A percentile compares a stretch with the other conserved stretches of the same genome.
Evolutionary conservation across 2,329 filamentous ascomycete genomes (phyloP).

Genomic region (Monilinia fructigena): DNA sequence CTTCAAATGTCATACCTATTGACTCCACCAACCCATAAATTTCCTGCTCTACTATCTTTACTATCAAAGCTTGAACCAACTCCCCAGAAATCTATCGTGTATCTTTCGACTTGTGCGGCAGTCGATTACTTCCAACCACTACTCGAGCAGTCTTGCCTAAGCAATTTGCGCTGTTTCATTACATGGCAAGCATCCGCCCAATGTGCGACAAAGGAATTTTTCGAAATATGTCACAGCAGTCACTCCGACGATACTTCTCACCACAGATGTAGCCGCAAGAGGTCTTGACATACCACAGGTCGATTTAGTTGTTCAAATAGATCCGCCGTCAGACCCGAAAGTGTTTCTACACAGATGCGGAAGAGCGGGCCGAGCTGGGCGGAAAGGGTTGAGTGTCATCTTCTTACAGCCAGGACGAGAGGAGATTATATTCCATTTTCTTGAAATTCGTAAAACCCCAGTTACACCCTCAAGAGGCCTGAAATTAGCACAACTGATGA

Average conservation of each 20-base stretch:
- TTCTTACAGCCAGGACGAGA: constrained; percentile 83
- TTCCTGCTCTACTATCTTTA: constrained; percentile 70
- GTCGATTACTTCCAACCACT: constrained; percentile 92
- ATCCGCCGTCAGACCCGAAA: constrained; percentile 84
- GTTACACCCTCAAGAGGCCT: constrained; percentile 63
- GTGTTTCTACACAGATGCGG: constrained; percentile 94
- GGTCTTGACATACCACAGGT: constrained; percentile 91
- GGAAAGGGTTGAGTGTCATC: constrained; percentile 80
- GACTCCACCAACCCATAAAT: constrained; percentile 73
- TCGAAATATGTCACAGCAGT: constrained; percentile 72
- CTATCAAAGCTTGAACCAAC: constrained; percentile 67
- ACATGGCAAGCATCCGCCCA: constrained; percentile 88
- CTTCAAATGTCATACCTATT: constrained; percentile 87
- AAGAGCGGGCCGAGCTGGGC: constrained; percentile 82
- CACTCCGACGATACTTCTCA: constrained; percentile 77
- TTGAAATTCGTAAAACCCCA: constrained; percentile 84
- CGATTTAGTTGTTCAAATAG: constrained; percentile 86
- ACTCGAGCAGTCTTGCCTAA: constrained; percentile 70
- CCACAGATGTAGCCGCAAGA: constrained; percentile 87
- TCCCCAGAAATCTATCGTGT: constrained; percentile 85
- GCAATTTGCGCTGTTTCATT: constrained; percentile 73
- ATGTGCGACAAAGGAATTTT: constrained; percentile 87
- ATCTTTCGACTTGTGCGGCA: constrained; percentile 88
- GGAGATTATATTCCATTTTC: constrained; percentile 89
- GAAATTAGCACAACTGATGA: constrained; percentile 55